Base-by-base conservation (phyloP, 75 land plant genomes). In the Cupressus sempervirens region DNA sequence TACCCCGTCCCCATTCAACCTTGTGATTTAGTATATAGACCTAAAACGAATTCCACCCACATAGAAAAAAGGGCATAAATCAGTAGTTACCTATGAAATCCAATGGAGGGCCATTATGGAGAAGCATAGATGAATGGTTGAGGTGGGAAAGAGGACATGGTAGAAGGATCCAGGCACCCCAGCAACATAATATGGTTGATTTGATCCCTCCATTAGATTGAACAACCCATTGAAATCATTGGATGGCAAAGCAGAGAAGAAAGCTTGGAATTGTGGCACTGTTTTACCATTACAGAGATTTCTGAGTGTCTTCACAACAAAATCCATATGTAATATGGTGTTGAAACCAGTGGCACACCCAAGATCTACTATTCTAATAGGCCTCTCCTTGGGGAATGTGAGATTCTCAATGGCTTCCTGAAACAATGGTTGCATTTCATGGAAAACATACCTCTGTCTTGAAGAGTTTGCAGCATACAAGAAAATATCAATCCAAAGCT, bases 141-240 rank as follows among this genome's bases (percentile, higher is more conserved):
- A 82, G 34, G 52, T 41, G 20, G 88, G 88, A 86, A 87, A 87
- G 14, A 87, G 53, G 7, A 67, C 43, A 7, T 34, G 82, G 53
- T 50, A 50, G 53, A 50, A 50, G 53, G 53, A 50, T 50, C 53
- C 53, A 50, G 53, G 53, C 53, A 87, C 88, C 41, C 76, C 88
- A 23, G 88, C 82, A 18, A 84, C 86, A 56, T 15, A 86, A 48
- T 68, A 87, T 8, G 87, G 62, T 1, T 65, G 74, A 41, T 70
- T 56, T 20, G 23, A 35, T 11, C 20, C 29, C n/a, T 70, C 62
- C 43, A 87, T 82, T 11, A 73, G 84, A 65, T 62, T 87, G 80
- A 88, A 81, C 45, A 50, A 15, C 53, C 53, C 53, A 50, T 50
- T 50, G 53, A 50, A 50, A 50, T 50, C 53, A 50, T 50, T 50